These are phyloP conservation scores for Amylostereum areolatum DNA, from an alignment of 1,284 basidiomycete genomes.

Conservation along the genomic window DNA sequence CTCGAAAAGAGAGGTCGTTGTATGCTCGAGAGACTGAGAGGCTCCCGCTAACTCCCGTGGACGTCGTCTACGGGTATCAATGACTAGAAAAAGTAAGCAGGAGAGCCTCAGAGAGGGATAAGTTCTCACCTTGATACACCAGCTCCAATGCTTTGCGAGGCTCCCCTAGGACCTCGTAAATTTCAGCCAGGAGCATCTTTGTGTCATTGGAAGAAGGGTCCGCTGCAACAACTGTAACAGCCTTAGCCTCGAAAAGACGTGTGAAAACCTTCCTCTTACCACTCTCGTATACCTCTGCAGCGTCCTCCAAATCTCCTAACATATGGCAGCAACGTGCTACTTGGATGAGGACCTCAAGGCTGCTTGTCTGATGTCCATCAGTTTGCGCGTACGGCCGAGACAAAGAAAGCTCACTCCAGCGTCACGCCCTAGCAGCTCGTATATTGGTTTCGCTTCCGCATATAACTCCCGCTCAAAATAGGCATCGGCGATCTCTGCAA, in stretches of 20 bases:
- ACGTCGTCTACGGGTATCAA: conserved; percentile 57
- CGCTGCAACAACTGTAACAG: conserved; percentile 55
- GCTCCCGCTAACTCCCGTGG: conserved; percentile 18
- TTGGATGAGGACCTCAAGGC: conserved; percentile 60
- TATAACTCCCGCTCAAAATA: conserved; percentile 74
- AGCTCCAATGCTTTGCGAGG: conserved; percentile 79
- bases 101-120: not conserved
- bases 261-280: conserved; percentile 36
- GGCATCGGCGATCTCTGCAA: conserved; percentile 80
- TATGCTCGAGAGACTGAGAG: conserved; percentile 13
- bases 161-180: conserved; percentile 80
- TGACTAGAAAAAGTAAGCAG: conserved; percentile 35
- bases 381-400: not conserved
- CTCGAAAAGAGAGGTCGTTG: conserved; percentile 51
- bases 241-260: not conserved
- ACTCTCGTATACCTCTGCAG: conserved; percentile 79
- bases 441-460: conserved; percentile 72
- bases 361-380: conserved; percentile 47
- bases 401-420: conserved; percentile 46
- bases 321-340: conserved; percentile 73
- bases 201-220: conserved; percentile 76
- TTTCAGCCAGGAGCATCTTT: conserved; percentile 84
- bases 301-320: conserved; percentile 66
- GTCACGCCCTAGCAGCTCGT: conserved; percentile 68
- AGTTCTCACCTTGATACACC: conserved; percentile 71